Evolutionary conservation across 1,139 yeast genomes (phyloP).

Genomic region (Blastobotrys raffinosifermentans): DNA sequence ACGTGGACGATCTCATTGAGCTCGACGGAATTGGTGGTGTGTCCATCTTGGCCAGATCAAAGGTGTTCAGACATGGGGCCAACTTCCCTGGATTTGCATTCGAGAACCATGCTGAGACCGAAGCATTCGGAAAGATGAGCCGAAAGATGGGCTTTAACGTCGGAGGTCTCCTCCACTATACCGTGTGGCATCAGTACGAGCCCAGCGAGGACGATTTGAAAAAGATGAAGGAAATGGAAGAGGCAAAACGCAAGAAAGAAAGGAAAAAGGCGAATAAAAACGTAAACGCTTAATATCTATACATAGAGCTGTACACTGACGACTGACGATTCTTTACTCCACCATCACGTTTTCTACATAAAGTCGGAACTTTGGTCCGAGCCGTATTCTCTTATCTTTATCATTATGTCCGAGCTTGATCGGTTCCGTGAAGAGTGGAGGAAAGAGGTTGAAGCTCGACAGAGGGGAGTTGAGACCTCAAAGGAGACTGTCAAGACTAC

Average conservation of each 20-base stretch:
- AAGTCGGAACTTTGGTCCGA: too few species aligned
- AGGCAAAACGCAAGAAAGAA: constrained; percentile 31
- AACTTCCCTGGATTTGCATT: constrained; percentile 89
- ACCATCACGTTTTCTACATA: too few species aligned
- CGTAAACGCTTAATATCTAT: too few species aligned
- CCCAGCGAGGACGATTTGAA: constrained; percentile 88
- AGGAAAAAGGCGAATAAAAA: not conserved
- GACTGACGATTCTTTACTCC: too few species aligned
- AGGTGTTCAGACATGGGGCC: constrained; percentile 71
- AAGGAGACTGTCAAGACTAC: not conserved
- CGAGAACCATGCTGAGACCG: constrained; percentile 88
- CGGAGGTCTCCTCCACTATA: constrained; percentile 79
- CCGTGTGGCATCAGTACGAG: constrained; percentile 88
- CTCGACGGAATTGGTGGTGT: constrained; percentile 93
- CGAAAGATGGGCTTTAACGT: constrained; percentile 76
- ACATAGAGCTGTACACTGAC: too few species aligned
- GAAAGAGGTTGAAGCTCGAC: constrained; percentile 9
- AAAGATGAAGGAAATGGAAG: constrained; percentile 66
- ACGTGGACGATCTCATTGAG: constrained; percentile 82
- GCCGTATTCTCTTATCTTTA: too few species aligned
- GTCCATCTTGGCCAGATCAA: constrained; percentile 71
- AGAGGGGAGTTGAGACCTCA: constrained; percentile 4
- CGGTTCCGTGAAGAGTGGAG: constrained; percentile 13
- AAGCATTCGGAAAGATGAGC: constrained; percentile 83
- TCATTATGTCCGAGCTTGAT: constrained; percentile 9